Base-by-base conservation (phyloP, 305 asterid species). In the Fraxinus sp. region DNA sequence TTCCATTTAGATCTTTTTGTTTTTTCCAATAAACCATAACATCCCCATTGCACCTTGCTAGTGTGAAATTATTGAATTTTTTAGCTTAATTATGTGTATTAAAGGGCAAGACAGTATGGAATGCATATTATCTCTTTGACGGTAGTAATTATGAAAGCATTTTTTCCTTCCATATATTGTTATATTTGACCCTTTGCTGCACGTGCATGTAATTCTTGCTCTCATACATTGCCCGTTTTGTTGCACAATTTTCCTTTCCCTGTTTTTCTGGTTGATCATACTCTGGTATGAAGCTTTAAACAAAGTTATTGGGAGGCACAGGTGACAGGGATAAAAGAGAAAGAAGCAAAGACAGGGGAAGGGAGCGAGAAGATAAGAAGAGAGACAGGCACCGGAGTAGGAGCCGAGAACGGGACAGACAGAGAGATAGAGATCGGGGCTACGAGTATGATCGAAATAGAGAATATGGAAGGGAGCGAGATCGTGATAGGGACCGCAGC, bases 271-370 rank as follows among this genome's bases (percentile, higher is more conserved):
- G 18, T 18, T 4, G 9, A 26, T 30, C 3, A n/a, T 13, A 28
- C 37, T 26, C 74, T 70, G 5, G 20, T 70, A 22, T 81, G 30
- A 46, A 81, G 77, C 6, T 73, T 77, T 62, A 81, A 72, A 70
- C 59, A 33, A 44, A 37, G 46, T 71, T 80, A 52, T 76, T 64
- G 62, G 81, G 87, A 86, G 90, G 89, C 73, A 79, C 86, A 77
- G 90, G 94, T 82, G 98, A 92, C n/a, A 86, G 85, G 88, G 96
- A 91, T 52, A 89, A 87, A 83, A 88, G 91, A 87, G 97, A 94
- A 59, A 90, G 94, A 86, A 89, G 92, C 81, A 90, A 91, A 87
- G 98, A 87, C 55, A 85, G 92, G 78, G 93, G 94, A 82, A 88
- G 96, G 86, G 96, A 90, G 22, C 92, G 88, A 57, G 92, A 90